phyloP scores from a whole-genome alignment of 2,329 filamentous ascomycete genomes.

The Monilinia aucupariae region DNA sequence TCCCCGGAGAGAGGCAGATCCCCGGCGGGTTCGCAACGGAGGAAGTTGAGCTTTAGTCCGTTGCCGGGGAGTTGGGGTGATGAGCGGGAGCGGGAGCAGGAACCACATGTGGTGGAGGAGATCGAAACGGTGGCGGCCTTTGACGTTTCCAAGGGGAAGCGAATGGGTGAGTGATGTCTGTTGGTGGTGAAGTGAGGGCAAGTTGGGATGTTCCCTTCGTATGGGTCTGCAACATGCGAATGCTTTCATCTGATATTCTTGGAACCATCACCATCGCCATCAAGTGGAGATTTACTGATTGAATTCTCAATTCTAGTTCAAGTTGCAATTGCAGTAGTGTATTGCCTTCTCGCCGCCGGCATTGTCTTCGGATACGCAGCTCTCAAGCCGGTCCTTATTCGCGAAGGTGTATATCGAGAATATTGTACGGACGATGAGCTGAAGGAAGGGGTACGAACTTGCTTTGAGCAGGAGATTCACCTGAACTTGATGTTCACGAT shows the following conservation, averaged over 20 bases:
- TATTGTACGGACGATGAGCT: slow-evolving; percentile 53
- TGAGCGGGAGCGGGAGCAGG: not conserved
- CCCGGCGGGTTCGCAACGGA: slow-evolving; percentile 11
- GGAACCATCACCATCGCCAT: not conserved
- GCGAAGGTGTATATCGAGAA: slow-evolving; percentile 65
- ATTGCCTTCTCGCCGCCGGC: slow-evolving; percentile 73
- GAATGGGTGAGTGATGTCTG: slow-evolving; percentile 32
- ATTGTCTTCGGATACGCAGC: slow-evolving; percentile 82
- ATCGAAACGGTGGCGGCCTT: slow-evolving; percentile 35
- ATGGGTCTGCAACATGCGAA: not conserved
- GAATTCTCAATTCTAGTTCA: slow-evolving; percentile 48
- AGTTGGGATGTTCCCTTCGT: not conserved
- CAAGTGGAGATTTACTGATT: not conserved
- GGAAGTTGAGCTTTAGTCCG: slow-evolving; percentile 29
- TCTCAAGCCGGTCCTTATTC: slow-evolving; percentile 72
- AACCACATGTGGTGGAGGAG: slow-evolving; percentile 16
- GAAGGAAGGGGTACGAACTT: slow-evolving; percentile 45
- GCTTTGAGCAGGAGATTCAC: slow-evolving; percentile 55
- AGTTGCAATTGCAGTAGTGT: slow-evolving; percentile 61
- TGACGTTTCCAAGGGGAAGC: slow-evolving; percentile 36
- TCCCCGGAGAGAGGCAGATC: slow-evolving; percentile 26
- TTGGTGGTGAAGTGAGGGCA: not conserved
- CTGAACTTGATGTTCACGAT: slow-evolving; percentile 92
- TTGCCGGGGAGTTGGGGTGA: slow-evolving; percentile 24
- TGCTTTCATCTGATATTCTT: not conserved